Base-by-base conservation (phyloP, 257 asterid genomes). In the Handroanthus guayacan region DNA sequence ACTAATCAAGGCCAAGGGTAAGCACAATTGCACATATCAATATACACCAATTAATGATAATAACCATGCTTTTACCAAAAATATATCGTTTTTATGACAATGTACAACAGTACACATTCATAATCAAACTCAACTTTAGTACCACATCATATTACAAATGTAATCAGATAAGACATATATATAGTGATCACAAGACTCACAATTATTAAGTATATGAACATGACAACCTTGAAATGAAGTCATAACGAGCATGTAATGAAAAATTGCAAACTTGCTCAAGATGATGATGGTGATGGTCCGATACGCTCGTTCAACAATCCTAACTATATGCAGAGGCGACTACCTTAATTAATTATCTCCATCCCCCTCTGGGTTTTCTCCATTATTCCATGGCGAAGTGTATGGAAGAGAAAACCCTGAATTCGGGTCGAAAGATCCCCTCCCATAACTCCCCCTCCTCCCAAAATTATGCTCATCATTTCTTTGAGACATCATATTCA, bases 371-470 rank as follows among this genome's bases (percentile, higher is more conserved):
- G 69, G 62, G 70, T 73, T 77, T 38, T 54, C 75, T 1, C 65
- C 81, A 64, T 74, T 43, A 31, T 34, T 37, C 85, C 80, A 78
- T 45, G 79, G 77, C 18, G 38, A 50, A 31, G 45, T 54, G 71
- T 72, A 82, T 4, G 84, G 82, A 37, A 62, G 39, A 11, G 77
- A 75, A 61, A 38, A 78, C 0, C 61, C 66, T 34, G 77, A 72
- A 50, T 62, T 71, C 56, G 87, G 87, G 82, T 81, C 80, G 10
- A 78, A 72, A 20, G 83, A 79, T 58, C 69, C 83, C 47, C 63
- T 79, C n/a, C 79, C 84, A 52, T 78, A 71, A 25, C 55, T 82
- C 65, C 2, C 67, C 79, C 81, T 37, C 69, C 81, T 69, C 64
- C 80, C 72, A 39, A n/a, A 47, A 47, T 51, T 12, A 10, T 18